Evolutionary conservation across 2,329 filamentous ascomycete genomes (phyloP), one percentile per base, ranked within the genome.

Genomic region (Scedosporium aurantiacum): DNA sequence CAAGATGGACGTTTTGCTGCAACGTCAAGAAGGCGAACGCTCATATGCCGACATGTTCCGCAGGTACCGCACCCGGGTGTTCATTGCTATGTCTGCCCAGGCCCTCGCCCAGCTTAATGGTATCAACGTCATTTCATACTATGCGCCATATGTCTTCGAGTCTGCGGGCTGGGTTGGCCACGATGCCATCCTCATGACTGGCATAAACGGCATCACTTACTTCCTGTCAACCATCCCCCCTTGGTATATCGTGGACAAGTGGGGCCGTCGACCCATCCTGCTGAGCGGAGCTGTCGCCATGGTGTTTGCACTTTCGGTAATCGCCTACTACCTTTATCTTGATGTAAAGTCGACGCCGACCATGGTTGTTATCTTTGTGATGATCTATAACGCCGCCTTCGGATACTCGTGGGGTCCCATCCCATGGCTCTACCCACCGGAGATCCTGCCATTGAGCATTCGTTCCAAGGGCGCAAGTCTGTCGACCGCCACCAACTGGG

Each of bases 111-210:
- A 99, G 75, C 84, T 99, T 60, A 97, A 97, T 76, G 94, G 94
- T 66, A 99, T 99, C 78, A 99, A 99, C 75, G 94, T 99, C 71
- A 99, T 99, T 65, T 97, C 93, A 1, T 99, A 97, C 79, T 99
- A 99, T 71, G 94, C 94, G 1, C 94, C 94, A 0, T 85, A 95
- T 61, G 93, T 97, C 16, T 97, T 99, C 69, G 92, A 97, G 75
- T 92, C 92, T 63, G 94, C 94, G 43, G 93, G 94, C n/a, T 97
- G 93, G 94, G 76, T 84, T 61, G 94, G 93, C 28, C 90, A 93
- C 66, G 82, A 91, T 63, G 94, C 94, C 4, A 89, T 97, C 65
- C 82, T 97, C 64, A 97, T 97, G 94, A 96, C 94, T 5, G 94
- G 94, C 61, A 90, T 97, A 73, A 99, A 97, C 75, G 90, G 86